A percentile compares a stretch with the other conserved stretches of the same genome.
phyloP scores from a whole-genome alignment of 176 grass and related monocot genomes.

The Aegilops sharonensis region DNA sequence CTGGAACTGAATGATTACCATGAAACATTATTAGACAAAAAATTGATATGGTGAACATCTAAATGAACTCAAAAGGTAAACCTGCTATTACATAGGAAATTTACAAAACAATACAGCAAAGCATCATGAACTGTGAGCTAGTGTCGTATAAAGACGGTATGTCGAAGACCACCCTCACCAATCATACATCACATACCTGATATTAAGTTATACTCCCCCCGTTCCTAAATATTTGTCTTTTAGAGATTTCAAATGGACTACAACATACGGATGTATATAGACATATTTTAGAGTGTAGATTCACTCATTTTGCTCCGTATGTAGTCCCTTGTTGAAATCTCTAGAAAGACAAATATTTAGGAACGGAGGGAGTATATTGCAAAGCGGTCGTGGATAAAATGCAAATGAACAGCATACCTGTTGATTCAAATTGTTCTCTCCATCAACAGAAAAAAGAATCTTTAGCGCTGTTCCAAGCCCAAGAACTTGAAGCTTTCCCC shows the following conservation, averaged over 20 bases:
- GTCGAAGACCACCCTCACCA: background rate
- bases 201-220: background rate
- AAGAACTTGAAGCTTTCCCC: constrained; percentile 98
- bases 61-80: background rate
- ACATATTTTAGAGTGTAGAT: too few relatives aligned
- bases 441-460: constrained; percentile 79
- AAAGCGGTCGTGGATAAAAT: background rate
- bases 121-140: background rate
- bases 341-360: too few relatives aligned
- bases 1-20: constrained; percentile 58
- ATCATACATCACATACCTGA: background rate
- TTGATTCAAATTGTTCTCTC: constrained; percentile 53
- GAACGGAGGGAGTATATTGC: background rate
- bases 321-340: too few relatives aligned
- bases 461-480: constrained; percentile 97
- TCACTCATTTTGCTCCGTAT: too few relatives aligned
- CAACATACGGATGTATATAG: too few relatives aligned
- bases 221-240: too few relatives aligned
- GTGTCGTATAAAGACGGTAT: background rate
- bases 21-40: constrained; percentile 21
- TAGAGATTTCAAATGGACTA: too few relatives aligned
- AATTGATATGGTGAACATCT: background rate
- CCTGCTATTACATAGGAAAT: background rate
- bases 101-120: background rate
- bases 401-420: constrained; percentile 42